Base-by-base conservation (phyloP, 805 yeast genomes). In the Torulaspora indica region DNA sequence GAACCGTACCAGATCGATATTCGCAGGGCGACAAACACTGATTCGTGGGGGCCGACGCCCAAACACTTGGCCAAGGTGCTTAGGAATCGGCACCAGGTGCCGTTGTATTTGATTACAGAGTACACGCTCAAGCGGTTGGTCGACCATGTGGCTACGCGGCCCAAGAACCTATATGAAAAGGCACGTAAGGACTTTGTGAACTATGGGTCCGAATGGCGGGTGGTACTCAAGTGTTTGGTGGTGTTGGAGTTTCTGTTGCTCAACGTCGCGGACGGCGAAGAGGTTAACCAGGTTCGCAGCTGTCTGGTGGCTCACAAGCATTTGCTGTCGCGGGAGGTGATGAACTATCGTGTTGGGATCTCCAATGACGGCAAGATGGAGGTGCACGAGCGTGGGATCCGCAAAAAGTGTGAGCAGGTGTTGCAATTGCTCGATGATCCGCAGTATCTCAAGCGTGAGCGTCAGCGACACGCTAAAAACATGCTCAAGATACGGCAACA, bases 11-110 rank as follows among this genome's bases (percentile, higher is more conserved):
- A 64, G 44, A 56, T 62, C 3, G 67, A 64, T 48, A 63, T 74
- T 3, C 58, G 76, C 40, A 70, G 70, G 42, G 70, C 76, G 5
- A 74, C 78, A 12, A 75, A 73, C 40, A 74, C 76, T 4, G 79
- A 75, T 52, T 54, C 72, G 5, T 75, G 79, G 79, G 79, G 79
- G 1, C 79, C 79, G 3, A 69, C 77, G 0, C 61, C 72, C 4
- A 63, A 66, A 33, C 75, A 74, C 47, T 54, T 72, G 50, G 60
- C 60, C 29, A 69, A 68, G 42, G 64, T 68, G 8, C 25, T 56
- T 46, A 56, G 60, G 41, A 56, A 57, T 42, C 50, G 58, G 45
- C 58, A 52, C 36, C 64, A 53, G 47, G 68, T 52, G 6, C 68
- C 60, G 15, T 48, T 53, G 49, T 67, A 54, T 38, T 48, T 55